Evolutionary conservation across 73 alveolate species (phyloP).

Genomic region (Symbiodinium pilosum): DNA sequence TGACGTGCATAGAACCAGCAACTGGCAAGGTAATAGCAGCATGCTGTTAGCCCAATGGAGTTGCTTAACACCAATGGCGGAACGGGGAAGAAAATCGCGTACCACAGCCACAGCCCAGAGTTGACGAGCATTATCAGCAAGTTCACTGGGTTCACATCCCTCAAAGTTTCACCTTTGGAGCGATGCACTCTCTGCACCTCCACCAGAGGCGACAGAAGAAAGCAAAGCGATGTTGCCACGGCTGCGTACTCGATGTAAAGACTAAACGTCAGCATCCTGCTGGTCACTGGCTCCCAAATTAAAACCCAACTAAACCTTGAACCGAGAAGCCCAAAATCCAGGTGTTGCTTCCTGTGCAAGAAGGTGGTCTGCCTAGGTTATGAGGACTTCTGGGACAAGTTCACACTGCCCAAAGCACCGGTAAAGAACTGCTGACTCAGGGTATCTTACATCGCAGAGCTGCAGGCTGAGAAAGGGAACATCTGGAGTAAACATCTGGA

Average conservation of each 20-base stretch:
- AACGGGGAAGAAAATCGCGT: neutral
- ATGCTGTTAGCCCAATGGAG: neutral
- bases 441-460: no score
- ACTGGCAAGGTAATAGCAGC: neutral
- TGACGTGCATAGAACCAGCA: slow-evolving; percentile 4
- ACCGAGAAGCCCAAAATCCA: neutral
- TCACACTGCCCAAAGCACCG: no score
- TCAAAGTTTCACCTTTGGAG: neutral
- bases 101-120: neutral
- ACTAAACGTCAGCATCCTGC: neutral
- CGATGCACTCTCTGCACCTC: neutral
- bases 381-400: no score
- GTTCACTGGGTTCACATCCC: neutral
- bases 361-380: no score
- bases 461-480: no score
- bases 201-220: neutral
- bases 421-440: no score
- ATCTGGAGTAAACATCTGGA: no score
- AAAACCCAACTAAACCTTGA: neutral
- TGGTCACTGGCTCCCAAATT: neutral
- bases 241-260: neutral
- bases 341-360: no score
- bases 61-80: neutral
- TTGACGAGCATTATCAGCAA: neutral
- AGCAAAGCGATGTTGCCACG: neutral